phyloP scores from a whole-genome alignment of 2,329 filamentous ascomycete genomes.

The Xylariaceae sp. region DNA sequence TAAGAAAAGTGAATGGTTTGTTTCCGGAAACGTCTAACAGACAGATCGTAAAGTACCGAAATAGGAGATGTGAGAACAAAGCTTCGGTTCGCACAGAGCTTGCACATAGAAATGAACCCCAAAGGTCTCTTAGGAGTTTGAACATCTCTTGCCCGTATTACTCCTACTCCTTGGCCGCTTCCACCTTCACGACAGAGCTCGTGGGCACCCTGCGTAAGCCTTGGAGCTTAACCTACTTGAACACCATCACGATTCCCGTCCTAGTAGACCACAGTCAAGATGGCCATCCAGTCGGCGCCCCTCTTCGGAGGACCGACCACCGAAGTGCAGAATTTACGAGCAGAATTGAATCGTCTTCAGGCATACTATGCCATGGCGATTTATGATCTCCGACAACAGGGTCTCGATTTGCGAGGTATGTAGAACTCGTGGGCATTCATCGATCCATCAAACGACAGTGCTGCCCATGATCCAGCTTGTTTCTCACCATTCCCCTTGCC shows the following conservation, averaged over 20 bases:
- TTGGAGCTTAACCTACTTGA: neutral
- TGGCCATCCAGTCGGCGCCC: constrained; percentile 8
- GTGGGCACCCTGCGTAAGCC: neutral
- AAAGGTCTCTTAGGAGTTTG: neutral
- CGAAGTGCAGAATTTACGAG: neutral
- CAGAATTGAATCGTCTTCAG: constrained; percentile 14
- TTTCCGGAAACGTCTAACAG: constrained; percentile 22
- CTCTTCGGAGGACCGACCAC: neutral
- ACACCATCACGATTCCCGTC: neutral
- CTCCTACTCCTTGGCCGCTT: constrained; percentile 13
- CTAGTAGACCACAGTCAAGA: constrained; percentile 5
- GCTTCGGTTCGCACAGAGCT: constrained; percentile 2
- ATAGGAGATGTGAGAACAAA: constrained; percentile 24
- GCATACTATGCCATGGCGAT: constrained; percentile 13
- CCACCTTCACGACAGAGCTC: constrained; percentile 4
- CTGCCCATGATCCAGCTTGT: neutral
- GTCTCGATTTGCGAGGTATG: constrained; percentile 19
- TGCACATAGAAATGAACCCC: constrained; percentile 11
- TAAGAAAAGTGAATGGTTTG: constrained; percentile 2
- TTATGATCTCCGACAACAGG: constrained; percentile 13
- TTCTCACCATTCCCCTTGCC: neutral
- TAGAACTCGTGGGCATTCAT: neutral
- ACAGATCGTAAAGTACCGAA: neutral
- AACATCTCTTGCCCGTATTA: neutral
- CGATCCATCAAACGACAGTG: neutral